Conservation (phyloP, 2,329 filamentous ascomycete genomes). For the Hymenoscyphus fructigenus region DNA sequence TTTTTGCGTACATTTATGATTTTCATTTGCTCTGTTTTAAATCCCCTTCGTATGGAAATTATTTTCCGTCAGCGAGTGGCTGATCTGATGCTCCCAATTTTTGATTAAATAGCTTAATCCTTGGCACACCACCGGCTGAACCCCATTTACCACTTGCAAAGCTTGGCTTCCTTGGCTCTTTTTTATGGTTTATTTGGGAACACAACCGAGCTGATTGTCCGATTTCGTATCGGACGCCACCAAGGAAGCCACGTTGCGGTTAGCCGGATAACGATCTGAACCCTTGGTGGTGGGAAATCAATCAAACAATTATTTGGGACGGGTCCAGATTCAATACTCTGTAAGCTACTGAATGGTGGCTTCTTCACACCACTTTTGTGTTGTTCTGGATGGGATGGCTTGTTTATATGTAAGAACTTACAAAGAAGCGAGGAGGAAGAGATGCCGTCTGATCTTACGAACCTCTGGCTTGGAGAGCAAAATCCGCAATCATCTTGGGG, state of each 20-base stretch:
- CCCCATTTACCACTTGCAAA: not conserved
- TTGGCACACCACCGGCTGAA: too few species aligned
- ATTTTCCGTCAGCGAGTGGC: too few species aligned
- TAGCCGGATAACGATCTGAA: not conserved
- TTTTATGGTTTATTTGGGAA: not conserved
- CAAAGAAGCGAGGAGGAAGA: not conserved
- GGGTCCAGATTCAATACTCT: not conserved
- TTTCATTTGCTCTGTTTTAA: too few species aligned
- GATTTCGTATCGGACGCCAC: conserved; percentile 2
- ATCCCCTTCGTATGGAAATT: too few species aligned
- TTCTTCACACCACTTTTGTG: not conserved
- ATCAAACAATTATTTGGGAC: not conserved
- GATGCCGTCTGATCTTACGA: not conserved
- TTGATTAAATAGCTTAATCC: too few species aligned
- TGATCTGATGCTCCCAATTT: too few species aligned
- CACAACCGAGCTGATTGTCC: conserved; percentile 1
- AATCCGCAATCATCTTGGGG: not conserved
- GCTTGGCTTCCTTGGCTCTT: not conserved
- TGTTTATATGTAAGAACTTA: not conserved
- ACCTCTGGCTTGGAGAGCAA: not conserved
- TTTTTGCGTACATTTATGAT: not conserved
- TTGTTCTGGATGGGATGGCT: not conserved
- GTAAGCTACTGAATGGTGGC: not conserved
- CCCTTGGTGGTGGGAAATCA: not conserved
- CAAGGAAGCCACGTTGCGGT: conserved; percentile 2